Evolutionary conservation across 139 green algal species (phyloP).

Genomic region (Mesotaenium endlicherianum): DNA sequence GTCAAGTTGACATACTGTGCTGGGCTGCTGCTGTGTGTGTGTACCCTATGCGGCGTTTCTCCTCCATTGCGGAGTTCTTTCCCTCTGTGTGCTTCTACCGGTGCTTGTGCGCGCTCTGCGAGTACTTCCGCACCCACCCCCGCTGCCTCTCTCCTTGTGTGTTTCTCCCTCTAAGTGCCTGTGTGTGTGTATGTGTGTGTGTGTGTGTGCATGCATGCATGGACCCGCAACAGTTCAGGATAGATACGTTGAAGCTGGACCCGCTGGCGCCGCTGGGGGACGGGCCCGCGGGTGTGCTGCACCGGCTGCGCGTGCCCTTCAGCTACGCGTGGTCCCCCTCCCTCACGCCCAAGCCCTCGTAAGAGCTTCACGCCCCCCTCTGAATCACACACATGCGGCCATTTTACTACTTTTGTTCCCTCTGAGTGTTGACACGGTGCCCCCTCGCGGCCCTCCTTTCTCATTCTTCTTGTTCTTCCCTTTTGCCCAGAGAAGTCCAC

Average conservation of each 20-base stretch:
- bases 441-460: too few species aligned
- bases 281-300: not conserved
- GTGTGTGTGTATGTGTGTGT: not conserved
- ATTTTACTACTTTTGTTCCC: too few species aligned
- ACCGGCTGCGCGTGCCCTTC: slow-evolving; percentile 16
- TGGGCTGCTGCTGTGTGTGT: too few species aligned
- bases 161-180: not conserved
- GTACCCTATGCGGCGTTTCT: too few species aligned
- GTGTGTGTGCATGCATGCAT: not conserved
- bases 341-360: slow-evolving; percentile 16
- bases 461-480: too few species aligned
- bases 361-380: not conserved
- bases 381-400: too few species aligned
- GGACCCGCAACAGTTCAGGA: slow-evolving; percentile 6
- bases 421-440: too few species aligned
- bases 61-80: not conserved
- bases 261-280: not conserved
- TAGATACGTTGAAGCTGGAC: not conserved
- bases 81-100: not conserved
- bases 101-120: not conserved
- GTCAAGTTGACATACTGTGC: too few species aligned
- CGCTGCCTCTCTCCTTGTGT: not conserved
- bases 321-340: slow-evolving; percentile 16
- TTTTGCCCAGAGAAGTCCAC: too few species aligned
- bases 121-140: not conserved